phyloP scores from a whole-genome alignment of 805 yeast species.

The Tetrapisispora nanseiensis region DNA sequence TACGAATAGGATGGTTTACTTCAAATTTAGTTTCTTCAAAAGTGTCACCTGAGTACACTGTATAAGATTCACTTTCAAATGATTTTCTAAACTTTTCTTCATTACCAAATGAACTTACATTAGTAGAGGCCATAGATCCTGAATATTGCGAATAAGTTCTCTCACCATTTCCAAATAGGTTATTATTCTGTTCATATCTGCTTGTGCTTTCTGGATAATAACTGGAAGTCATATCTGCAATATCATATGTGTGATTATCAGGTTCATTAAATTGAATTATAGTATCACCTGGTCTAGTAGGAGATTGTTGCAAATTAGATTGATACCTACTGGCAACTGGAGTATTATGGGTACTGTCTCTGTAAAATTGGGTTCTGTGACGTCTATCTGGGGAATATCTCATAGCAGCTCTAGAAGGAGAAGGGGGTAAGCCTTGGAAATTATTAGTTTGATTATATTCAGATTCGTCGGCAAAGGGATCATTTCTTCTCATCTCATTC shows the following conservation, averaged over 20 bases:
- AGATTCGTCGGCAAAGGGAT: slow-evolving; percentile 10
- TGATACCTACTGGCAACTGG: slow-evolving; percentile 47
- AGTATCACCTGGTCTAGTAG: slow-evolving; percentile 47
- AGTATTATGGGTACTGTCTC: slow-evolving; percentile 24
- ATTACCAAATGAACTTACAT: slow-evolving; percentile 16
- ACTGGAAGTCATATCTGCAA: slow-evolving; percentile 16
- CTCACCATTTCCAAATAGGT: slow-evolving; percentile 3
- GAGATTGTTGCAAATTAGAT: slow-evolving; percentile 63
- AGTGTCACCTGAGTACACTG: slow-evolving; percentile 26
- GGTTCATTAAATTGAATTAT: slow-evolving; percentile 37
- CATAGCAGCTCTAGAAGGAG: slow-evolving; percentile 34
- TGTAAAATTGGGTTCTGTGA: slow-evolving; percentile 23
- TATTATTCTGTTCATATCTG: slow-evolving; percentile 6
- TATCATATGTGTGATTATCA: slow-evolving; percentile 28
- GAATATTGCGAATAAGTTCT: slow-evolving; percentile 7
- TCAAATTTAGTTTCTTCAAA: slow-evolving; percentile 31
- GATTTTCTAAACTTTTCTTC: slow-evolving; percentile 43
- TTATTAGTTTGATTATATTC: slow-evolving; percentile 20
- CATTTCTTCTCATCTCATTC: slow-evolving; percentile 1
- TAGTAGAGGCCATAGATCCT: slow-evolving; percentile 19
- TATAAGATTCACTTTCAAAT: slow-evolving; percentile 32
- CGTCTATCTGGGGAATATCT: slow-evolving; percentile 34
- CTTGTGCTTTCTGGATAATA: slow-evolving; percentile 11
- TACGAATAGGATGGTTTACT: slow-evolving; percentile 29
- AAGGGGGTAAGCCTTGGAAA: slow-evolving; percentile 30